These are phyloP conservation scores for Phytopythium delawarense DNA, from an alignment of 352 stramenopile species.

Conservation along the genomic window DNA sequence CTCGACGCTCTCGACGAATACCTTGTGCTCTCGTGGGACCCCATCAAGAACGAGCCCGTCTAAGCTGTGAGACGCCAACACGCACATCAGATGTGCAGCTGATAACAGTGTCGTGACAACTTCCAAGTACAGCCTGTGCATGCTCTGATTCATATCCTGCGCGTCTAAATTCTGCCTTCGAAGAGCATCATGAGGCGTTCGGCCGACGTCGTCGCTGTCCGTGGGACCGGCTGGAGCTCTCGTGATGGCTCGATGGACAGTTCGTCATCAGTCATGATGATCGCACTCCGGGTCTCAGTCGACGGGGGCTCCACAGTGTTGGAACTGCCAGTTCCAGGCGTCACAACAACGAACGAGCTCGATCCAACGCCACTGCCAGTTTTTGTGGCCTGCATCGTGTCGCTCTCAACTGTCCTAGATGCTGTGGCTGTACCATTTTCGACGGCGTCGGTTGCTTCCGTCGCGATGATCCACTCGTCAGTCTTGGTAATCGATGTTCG, in stretches of 20 bases:
- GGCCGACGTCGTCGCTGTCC: slow-evolving; percentile 1
- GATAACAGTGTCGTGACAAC: no score
- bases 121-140: neutral
- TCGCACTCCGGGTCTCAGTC: neutral
- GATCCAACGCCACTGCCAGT: neutral
- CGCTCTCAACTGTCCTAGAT: neutral
- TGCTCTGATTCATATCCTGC: neutral
- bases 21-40: slow-evolving; percentile 31
- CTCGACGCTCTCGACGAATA: slow-evolving; percentile 36
- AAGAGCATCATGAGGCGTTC: slow-evolving; percentile 8
- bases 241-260: neutral
- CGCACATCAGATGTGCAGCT: no score
- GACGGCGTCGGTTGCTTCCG: neutral
- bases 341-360: neutral
- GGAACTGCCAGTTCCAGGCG: neutral
- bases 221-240: neutral
- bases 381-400: neutral
- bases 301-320: neutral
- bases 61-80: slow-evolving; percentile 1
- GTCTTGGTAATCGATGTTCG: neutral
- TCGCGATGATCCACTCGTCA: slow-evolving; percentile 5
- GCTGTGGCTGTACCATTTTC: neutral
- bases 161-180: slow-evolving; percentile 4
- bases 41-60: slow-evolving; percentile 25
- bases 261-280: neutral